Conservation (phyloP, 495 filamentous ascomycete species). For the Penicillium turbatum region DNA sequence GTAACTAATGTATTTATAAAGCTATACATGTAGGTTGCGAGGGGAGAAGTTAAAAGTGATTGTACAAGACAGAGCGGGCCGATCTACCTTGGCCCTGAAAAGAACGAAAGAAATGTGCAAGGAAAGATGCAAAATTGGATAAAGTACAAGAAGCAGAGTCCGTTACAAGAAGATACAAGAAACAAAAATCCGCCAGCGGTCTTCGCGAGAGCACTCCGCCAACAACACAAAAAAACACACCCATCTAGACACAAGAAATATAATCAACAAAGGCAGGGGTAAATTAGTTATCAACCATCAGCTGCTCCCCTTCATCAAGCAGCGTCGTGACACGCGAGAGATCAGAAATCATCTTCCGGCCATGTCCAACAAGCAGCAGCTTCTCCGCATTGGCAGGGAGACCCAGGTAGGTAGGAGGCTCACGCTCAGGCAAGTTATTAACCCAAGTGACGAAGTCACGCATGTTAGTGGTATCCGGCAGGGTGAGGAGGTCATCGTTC, state of each 20-base stretch:
- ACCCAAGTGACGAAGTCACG: slow-evolving; percentile 91
- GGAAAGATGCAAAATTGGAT: slow-evolving; percentile 10
- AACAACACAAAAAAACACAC: background rate
- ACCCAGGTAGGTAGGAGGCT: slow-evolving; percentile 95
- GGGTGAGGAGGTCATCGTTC: slow-evolving; percentile 59
- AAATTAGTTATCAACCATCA: slow-evolving; percentile 62
- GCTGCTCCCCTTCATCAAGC: slow-evolving; percentile 89
- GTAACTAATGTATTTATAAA: background rate
- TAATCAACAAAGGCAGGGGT: background rate
- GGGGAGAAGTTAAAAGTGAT: slow-evolving; percentile 10
- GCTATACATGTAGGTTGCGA: background rate
- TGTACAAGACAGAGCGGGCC: slow-evolving; percentile 3
- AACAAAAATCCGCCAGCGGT: slow-evolving; percentile 23
- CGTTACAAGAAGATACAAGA: slow-evolving; percentile 8
- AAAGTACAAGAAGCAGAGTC: too few species aligned
- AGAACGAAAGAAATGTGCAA: slow-evolving; percentile 13
- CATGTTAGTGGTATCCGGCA: slow-evolving; percentile 75
- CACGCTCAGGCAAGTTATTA: slow-evolving; percentile 83
- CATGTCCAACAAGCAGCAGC: slow-evolving; percentile 84
- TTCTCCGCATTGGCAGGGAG: slow-evolving; percentile 97
- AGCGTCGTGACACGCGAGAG: slow-evolving; percentile 75
- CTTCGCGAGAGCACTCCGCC: slow-evolving; percentile 7
- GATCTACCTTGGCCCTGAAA: background rate
- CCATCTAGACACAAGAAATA: background rate
- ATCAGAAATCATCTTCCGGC: slow-evolving; percentile 78